Evolutionary conservation across 768 basidiomycete species (phyloP).

Genomic region (Nidularia sp.): DNA sequence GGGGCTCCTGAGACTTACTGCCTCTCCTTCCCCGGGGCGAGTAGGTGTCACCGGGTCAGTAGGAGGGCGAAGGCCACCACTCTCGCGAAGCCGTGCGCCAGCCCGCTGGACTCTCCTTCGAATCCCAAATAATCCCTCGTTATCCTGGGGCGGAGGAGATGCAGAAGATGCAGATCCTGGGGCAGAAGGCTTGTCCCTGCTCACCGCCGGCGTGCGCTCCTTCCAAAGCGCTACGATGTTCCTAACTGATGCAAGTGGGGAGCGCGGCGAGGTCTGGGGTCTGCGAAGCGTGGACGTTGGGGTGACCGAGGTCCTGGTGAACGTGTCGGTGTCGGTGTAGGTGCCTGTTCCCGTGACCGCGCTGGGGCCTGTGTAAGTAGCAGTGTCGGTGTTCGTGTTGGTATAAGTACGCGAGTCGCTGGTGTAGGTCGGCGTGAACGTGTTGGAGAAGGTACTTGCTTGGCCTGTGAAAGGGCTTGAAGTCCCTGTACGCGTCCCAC

Average conservation of each 20-base stretch:
- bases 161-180: slow-evolving; percentile 31
- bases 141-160: slow-evolving; percentile 28
- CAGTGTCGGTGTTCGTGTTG: slow-evolving; percentile 20
- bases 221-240: slow-evolving; percentile 83
- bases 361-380: slow-evolving; percentile 22
- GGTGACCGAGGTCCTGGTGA: slow-evolving; percentile 36
- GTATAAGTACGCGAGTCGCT: slow-evolving; percentile 11
- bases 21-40: slow-evolving; percentile 15
- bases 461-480: slow-evolving; percentile 25
- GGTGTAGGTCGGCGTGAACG: slow-evolving; percentile 33
- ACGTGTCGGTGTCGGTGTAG: slow-evolving; percentile 27
- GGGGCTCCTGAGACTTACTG: slow-evolving; percentile 23
- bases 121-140: slow-evolving; percentile 51
- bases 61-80: slow-evolving; percentile 15
- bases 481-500: slow-evolving; percentile 11
- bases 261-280: slow-evolving; percentile 63
- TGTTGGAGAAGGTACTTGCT: slow-evolving; percentile 38
- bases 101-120: slow-evolving; percentile 37
- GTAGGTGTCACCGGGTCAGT: slow-evolving; percentile 18
- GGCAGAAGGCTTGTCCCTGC: slow-evolving; percentile 23
- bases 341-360: slow-evolving; percentile 29
- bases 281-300: slow-evolving; percentile 56
- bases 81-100: slow-evolving; percentile 28
- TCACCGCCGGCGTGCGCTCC: slow-evolving; percentile 60
- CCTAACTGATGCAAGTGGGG: slow-evolving; percentile 68